Evolutionary conservation across 805 yeast genomes (phyloP), one percentile per base, ranked within the genome.

Genomic region (Komagataella kurtzmanii): DNA sequence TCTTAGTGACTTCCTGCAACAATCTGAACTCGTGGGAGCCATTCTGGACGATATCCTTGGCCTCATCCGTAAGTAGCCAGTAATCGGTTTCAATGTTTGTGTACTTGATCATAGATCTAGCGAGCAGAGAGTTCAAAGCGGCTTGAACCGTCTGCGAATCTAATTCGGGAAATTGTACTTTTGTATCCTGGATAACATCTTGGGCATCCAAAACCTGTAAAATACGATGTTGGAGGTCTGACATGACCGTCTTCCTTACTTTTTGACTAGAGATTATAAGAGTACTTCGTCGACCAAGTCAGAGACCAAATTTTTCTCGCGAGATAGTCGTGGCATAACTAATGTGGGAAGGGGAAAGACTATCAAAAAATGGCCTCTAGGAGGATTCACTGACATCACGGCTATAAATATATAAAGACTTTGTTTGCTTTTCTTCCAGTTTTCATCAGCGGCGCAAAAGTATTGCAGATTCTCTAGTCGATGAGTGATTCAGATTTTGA

Each of bases 1-100:
- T 73, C 59, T 80, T 76, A 52, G 85, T 73, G 47, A 93, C 88
- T 64, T 83, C 87, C 51, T 79, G 74, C 56, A 88, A 76, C 49
- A 93, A 74, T 58, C 95, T 79, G 61, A 77, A 79, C 70, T 93
- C 99, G 62, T 93, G 97, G 36, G 97, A 88, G 6, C 99, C 99
- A 51, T 85, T 71, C 12, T 68, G 66, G 17, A 87, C 75, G 54
- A 90, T 85, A 46, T 86, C 90, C 58, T 79, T 68, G 49, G 95
- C 98, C 72, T 93, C 99, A 8, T 67, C 69, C 10, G 95, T 84
- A 56, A 89, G 77, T 24, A 74, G 68, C 83, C 90, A 91, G 56
- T 72, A 66, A 57, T 90, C 95, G 51, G 74, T 72, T 65, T 91
- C 98, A 51, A 80, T 73, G 54, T 86, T 78, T 58, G 77, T 73